phyloP scores from a whole-genome alignment of 257 asterid species.

The Misopates orontium region DNA sequence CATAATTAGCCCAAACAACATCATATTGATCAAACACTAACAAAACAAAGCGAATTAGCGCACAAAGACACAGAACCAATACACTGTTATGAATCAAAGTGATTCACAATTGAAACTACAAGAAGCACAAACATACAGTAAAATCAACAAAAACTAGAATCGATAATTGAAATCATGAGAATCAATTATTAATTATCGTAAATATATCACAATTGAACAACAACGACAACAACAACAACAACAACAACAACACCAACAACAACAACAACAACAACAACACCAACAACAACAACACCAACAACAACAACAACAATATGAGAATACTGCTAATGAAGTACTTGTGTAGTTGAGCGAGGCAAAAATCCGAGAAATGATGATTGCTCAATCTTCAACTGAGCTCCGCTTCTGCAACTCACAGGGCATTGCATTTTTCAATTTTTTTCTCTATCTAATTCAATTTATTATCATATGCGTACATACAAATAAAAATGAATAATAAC shows the following conservation, averaged over 20 bases:
- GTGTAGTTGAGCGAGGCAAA: conserved; percentile 57
- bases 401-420: conserved; percentile 44
- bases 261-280: background rate
- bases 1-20: background rate
- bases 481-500: background rate
- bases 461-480: background rate
- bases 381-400: conserved; percentile 50
- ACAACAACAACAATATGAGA: background rate
- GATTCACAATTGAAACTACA: conserved; percentile 14
- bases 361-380: conserved; percentile 57
- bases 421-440: conserved; percentile 29
- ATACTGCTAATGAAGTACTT: conserved; percentile 34
- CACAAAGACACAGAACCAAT: background rate
- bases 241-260: background rate
- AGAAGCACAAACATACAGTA: background rate
- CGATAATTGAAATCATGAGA: background rate
- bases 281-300: background rate
- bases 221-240: background rate
- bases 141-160: background rate
- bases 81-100: no score
- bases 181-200: background rate
- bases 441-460: no score
- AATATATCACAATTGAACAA: no score
- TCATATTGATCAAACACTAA: conserved; percentile 1
- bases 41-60: background rate